Evolutionary conservation across 1,284 basidiomycete genomes (phyloP).

Genomic region (Moesziomyces sp.): DNA sequence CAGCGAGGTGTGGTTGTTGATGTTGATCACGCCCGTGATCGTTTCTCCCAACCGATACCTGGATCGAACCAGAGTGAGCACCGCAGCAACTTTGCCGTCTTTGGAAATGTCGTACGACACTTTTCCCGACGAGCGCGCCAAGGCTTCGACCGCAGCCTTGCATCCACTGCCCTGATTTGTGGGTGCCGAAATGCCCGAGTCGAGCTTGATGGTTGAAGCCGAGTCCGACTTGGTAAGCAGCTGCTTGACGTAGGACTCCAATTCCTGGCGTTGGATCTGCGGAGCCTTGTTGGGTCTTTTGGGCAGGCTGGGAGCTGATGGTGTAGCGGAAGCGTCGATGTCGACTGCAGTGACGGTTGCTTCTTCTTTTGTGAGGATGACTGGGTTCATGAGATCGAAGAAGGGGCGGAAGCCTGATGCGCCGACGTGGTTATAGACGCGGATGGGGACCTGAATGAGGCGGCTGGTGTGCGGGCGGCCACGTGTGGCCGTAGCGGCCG

Average conservation of each 20-base stretch:
- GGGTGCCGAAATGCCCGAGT: conserved; percentile 8
- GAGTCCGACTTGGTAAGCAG: conserved; percentile 12
- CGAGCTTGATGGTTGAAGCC: conserved; percentile 2
- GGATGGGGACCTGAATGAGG: conserved; percentile 86
- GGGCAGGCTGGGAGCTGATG: too few species aligned
- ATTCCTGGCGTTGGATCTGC: conserved; percentile 13
- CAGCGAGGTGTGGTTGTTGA: conserved; percentile 47
- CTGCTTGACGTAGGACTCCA: conserved; percentile 28
- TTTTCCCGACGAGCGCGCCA: conserved; percentile 87
- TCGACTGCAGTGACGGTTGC: conserved; percentile 39
- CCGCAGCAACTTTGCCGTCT: conserved; percentile 62
- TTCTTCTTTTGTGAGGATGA: conserved; percentile 67
- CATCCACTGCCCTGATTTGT: conserved; percentile 70
- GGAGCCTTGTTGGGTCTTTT: conserved; percentile 3
- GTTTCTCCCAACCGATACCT: conserved; percentile 65
- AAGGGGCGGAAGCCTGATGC: conserved; percentile 67
- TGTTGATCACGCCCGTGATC: conserved; percentile 59
- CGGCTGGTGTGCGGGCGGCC: conserved; percentile 73
- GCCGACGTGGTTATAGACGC: conserved; percentile 82
- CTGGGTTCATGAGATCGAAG: conserved; percentile 69
- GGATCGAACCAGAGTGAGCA: conserved; percentile 60
- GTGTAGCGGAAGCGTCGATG: too few species aligned
- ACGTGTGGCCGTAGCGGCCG: conserved; percentile 2
- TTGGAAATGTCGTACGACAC: conserved; percentile 67
- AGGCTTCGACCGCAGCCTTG: conserved; percentile 87